These are phyloP conservation scores for Diplodia sapinea DNA, from an alignment of 2,329 filamentous ascomycete species.

Conservation along the genomic window DNA sequence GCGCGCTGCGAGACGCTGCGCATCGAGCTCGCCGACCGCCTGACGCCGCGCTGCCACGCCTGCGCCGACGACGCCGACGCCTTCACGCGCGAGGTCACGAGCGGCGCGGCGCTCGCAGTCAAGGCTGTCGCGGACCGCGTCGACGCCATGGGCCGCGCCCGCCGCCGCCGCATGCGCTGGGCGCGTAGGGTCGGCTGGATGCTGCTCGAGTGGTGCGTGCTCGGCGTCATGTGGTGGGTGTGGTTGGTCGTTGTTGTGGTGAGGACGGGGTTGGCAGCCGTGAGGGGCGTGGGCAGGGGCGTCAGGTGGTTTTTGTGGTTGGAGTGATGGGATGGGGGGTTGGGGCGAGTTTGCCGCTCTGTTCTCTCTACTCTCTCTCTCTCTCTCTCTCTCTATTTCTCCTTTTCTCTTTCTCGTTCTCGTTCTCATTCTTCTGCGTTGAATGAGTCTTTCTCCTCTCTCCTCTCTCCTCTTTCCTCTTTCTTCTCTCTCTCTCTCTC, in stretches of 20 bases:
- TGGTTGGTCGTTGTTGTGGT: slow-evolving; percentile 87
- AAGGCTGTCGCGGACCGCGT: slow-evolving; percentile 82
- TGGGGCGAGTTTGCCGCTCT: no score
- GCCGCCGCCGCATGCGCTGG: slow-evolving; percentile 74
- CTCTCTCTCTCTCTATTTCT: not conserved
- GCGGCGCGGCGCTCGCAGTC: slow-evolving; percentile 76
- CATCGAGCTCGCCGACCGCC: slow-evolving; percentile 54
- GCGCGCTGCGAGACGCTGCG: slow-evolving; percentile 52
- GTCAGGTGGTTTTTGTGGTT: slow-evolving; percentile 87
- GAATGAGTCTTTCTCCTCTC: not conserved
- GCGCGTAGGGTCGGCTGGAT: slow-evolving; percentile 75
- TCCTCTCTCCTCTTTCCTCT: not conserved
- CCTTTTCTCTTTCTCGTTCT: not conserved
- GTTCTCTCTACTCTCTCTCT: not conserved
- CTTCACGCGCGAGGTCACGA: slow-evolving; percentile 75
- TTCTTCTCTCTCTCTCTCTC: not conserved
- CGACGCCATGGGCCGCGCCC: slow-evolving; percentile 69
- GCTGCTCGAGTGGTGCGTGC: slow-evolving; percentile 80
- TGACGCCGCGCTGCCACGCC: slow-evolving; percentile 66
- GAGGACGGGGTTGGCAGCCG: slow-evolving; percentile 67
- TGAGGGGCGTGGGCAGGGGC: slow-evolving; percentile 63
- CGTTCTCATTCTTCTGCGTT: no score
- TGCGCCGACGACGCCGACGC: slow-evolving; percentile 81
- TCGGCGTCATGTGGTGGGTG: slow-evolving; percentile 91
- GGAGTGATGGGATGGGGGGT: not conserved